Evolutionary conservation across 352 stramenopile species (phyloP).

Genomic region (Albugo candida): DNA sequence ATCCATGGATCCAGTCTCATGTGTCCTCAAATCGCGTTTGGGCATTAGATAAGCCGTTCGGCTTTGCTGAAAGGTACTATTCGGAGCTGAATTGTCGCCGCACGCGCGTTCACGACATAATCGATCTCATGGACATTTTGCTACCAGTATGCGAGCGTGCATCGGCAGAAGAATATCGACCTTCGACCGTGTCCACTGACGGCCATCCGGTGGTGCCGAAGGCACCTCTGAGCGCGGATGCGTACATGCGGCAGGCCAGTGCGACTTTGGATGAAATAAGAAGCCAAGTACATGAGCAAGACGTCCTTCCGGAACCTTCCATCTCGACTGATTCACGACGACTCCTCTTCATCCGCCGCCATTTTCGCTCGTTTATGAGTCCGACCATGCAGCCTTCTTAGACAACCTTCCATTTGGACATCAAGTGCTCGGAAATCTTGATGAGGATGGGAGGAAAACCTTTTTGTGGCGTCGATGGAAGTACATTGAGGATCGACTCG

Average conservation of each 20-base stretch:
- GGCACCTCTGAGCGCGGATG: slow-evolving; percentile 36
- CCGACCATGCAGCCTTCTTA: too few species aligned
- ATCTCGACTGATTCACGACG: too few species aligned
- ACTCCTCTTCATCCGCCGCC: too few species aligned
- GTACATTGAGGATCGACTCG: too few species aligned
- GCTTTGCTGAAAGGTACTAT: slow-evolving; percentile 14
- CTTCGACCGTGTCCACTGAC: slow-evolving; percentile 60
- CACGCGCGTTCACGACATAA: background rate
- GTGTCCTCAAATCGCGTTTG: background rate
- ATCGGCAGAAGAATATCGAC: slow-evolving; percentile 13
- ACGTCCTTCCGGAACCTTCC: too few species aligned
- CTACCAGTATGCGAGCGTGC: slow-evolving; percentile 1
- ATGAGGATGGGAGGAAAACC: too few species aligned
- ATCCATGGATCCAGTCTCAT: slow-evolving; percentile 39
- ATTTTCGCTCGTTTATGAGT: too few species aligned
- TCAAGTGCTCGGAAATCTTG: too few species aligned
- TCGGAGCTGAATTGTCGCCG: background rate
- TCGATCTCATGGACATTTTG: slow-evolving; percentile 4
- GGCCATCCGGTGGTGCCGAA: slow-evolving; percentile 13
- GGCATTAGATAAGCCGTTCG: slow-evolving; percentile 14
- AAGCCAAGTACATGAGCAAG: too few species aligned
- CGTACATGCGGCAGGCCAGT: slow-evolving; percentile 58
- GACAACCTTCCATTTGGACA: too few species aligned
- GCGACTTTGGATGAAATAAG: slow-evolving; percentile 20
- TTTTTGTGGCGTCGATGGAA: too few species aligned